These are phyloP conservation scores for Parachaetomium inaequale DNA, from an alignment of 495 filamentous ascomycete genomes.

Conservation along the genomic window DNA sequence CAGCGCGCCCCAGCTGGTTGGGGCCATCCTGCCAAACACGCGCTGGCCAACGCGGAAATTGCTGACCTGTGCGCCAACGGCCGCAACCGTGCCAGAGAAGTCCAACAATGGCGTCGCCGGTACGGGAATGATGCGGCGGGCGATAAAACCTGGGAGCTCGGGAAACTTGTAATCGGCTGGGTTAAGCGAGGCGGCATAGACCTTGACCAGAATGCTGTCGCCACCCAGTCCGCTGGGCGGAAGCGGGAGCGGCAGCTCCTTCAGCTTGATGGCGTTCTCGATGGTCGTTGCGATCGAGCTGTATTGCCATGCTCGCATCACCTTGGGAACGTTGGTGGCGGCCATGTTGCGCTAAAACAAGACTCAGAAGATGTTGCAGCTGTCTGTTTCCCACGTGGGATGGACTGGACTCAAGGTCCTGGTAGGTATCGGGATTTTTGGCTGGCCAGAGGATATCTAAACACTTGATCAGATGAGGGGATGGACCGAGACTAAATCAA, in stretches of 20 bases:
- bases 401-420: too few relatives aligned
- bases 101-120: conserved; percentile 60
- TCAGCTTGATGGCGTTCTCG: too few relatives aligned
- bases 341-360: too few relatives aligned
- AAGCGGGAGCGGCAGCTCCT: conserved; percentile 52
- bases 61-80: conserved; percentile 42
- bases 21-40: conserved; percentile 60
- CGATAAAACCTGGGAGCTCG: conserved; percentile 48
- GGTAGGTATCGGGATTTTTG: too few relatives aligned
- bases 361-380: too few relatives aligned
- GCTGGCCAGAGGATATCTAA: too few relatives aligned
- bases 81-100: too few relatives aligned
- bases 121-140: conserved; percentile 37
- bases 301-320: conserved; percentile 66
- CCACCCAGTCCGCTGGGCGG: conserved; percentile 38
- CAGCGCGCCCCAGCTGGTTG: too few relatives aligned
- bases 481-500: too few relatives aligned
- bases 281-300: conserved; percentile 45
- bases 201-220: conserved; percentile 53
- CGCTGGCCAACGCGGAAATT: conserved; percentile 48
- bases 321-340: conserved; percentile 22
- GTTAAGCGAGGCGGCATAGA: conserved; percentile 57
- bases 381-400: too few relatives aligned
- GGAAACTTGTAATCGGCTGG: conserved; percentile 69
- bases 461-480: too few relatives aligned